Evolutionary conservation across 495 filamentous ascomycete species (phyloP).

Genomic region (Hyaloscypha finlandica): DNA sequence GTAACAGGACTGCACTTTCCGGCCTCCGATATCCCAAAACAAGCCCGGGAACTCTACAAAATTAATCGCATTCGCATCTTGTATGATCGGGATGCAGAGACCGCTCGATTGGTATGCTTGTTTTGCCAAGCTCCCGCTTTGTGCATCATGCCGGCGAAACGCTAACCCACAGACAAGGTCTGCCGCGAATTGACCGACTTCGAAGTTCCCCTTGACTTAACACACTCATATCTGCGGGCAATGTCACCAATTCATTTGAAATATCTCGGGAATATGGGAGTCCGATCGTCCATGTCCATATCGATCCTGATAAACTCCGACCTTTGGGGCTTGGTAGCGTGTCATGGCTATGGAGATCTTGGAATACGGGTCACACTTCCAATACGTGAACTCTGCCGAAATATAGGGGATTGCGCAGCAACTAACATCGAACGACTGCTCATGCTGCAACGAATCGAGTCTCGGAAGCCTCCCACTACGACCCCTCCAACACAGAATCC

Average conservation of each 20-base stretch:
- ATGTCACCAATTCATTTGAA: slow-evolving; percentile 91
- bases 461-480: slow-evolving; percentile 74
- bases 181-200: slow-evolving; percentile 77
- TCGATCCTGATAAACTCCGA: slow-evolving; percentile 83
- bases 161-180: slow-evolving; percentile 41
- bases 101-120: slow-evolving; percentile 59
- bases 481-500: slow-evolving; percentile 80
- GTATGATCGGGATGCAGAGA: slow-evolving; percentile 75
- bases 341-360: slow-evolving; percentile 73
- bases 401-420: slow-evolving; percentile 84
- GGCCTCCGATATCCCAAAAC: slow-evolving; percentile 85
- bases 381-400: slow-evolving; percentile 86
- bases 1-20: slow-evolving; percentile 87
- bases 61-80: slow-evolving; percentile 77
- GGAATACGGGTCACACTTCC: slow-evolving; percentile 92
- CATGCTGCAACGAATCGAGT: slow-evolving; percentile 79
- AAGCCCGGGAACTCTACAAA: slow-evolving; percentile 79
- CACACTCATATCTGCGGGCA: slow-evolving; percentile 80
- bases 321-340: slow-evolving; percentile 90
- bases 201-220: slow-evolving; percentile 78
- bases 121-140: background rate
- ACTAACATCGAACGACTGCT: slow-evolving; percentile 86
- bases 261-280: slow-evolving; percentile 85
- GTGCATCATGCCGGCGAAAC: background rate
- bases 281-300: slow-evolving; percentile 91